Evolutionary conservation across 176 grass and related monocot genomes (phyloP).

Genomic region (Cenchrus americanus): DNA sequence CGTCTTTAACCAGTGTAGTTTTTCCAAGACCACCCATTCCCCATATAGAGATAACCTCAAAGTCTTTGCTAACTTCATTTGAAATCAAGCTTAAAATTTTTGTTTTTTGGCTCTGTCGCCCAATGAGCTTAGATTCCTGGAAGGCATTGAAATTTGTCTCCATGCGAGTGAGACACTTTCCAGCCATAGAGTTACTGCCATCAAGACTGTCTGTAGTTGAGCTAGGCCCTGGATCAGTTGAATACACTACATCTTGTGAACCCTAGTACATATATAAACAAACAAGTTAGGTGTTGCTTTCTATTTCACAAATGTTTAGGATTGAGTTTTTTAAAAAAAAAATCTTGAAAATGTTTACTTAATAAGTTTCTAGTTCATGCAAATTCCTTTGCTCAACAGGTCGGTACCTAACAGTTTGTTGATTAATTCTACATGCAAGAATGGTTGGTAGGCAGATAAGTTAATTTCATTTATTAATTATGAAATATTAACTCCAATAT

Average conservation of each 20-base stretch:
- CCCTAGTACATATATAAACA: neutral
- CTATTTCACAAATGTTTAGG: neutral
- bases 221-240: too few relatives aligned
- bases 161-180: neutral
- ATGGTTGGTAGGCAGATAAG: neutral
- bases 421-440: neutral
- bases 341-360: neutral
- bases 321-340: neutral
- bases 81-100: neutral
- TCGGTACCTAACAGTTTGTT: neutral
- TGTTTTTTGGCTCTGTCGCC: neutral
- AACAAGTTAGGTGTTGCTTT: neutral
- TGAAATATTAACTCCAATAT: neutral
- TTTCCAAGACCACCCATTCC: slow-evolving; percentile 51
- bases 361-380: neutral
- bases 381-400: neutral
- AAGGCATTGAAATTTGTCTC: neutral
- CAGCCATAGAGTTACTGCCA: neutral
- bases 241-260: neutral
- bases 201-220: neutral
- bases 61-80: neutral
- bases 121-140: neutral
- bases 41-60: slow-evolving; percentile 9
- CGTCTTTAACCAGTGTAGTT: slow-evolving; percentile 38
- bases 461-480: neutral